Base-by-base conservation (phyloP, 202 grass and related monocot species). In the Schoenoplectus triqueter region DNA sequence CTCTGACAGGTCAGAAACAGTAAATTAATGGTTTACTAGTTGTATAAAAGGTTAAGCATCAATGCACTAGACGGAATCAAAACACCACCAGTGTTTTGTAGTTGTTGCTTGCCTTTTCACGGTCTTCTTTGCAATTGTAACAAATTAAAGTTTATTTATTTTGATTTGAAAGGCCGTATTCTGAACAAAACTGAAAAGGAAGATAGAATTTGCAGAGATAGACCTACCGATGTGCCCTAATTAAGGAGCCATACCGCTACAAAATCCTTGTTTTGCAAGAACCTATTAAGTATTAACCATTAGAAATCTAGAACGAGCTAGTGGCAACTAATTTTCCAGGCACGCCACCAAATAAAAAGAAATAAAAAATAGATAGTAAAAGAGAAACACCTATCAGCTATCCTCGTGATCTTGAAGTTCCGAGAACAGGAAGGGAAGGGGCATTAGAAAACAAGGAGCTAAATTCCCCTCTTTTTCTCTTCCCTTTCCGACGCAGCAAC, bases 391-490 rank as follows among this genome's bases (percentile, higher is more conserved):
- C 86, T 80, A 15, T 71, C 81, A 81, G 81, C 67, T 54, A 88
- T 51, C 73, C 19, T 76, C 59, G 42, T 76, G 18, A 88, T 79
- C 81, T 88, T 88, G 73, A 73, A 75, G 64, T 50, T 73, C 10
- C 83, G 57, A 6, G 40, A 83, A 6, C 63, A 65, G 49, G 82
- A 40, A 1, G 82, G 87, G 2, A 79, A 1, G 82, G 87, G 2
- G 70, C 42, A 9, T 61, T 5, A 19, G 69, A 40, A 71, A 88
- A 89, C 39, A 89, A 60, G 7, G 15, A 9, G 7, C 62, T 18
- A 5, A 75, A 66, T 78, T 88, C 87, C 42, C 79, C 71, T 47
- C 65, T 64, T 77, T 75, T 84, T 57, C 86, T 89, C 13, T 82
- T 61, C 2, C 82, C 72, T 2, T 3, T 50, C 10, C 52, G 75